phyloP scores from a whole-genome alignment of 2,329 filamentous ascomycete species.

The Teratosphaeria nubilosa region DNA sequence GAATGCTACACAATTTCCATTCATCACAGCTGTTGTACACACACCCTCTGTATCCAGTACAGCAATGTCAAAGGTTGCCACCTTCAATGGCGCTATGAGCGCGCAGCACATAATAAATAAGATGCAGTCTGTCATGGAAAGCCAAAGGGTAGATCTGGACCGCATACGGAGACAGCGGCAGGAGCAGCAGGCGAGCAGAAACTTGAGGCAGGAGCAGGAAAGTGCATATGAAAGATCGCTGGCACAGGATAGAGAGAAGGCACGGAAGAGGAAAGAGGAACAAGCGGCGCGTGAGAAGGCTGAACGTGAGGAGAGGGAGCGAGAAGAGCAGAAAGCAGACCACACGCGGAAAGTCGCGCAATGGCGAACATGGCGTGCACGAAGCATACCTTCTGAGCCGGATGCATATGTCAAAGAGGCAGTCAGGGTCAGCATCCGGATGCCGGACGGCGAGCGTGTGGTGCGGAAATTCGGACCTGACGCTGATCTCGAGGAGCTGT shows the following conservation, averaged over 20 bases:
- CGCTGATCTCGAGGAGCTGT: slow-evolving; percentile 76
- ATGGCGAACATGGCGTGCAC: slow-evolving; percentile 74
- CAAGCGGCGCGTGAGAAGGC: slow-evolving; percentile 52
- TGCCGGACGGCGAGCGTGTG: slow-evolving; percentile 60
- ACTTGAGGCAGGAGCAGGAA: slow-evolving; percentile 78
- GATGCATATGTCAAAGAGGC: slow-evolving; percentile 52
- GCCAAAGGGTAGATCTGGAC: slow-evolving; percentile 66
- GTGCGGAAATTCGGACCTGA: slow-evolving; percentile 62
- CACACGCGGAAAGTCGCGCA: slow-evolving; percentile 47
- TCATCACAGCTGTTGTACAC: slow-evolving; percentile 74
- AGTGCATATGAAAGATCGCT: slow-evolving; percentile 87
- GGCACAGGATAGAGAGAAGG: slow-evolving; percentile 76
- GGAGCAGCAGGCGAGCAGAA: slow-evolving; percentile 72
- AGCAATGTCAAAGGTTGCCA: slow-evolving; percentile 81
- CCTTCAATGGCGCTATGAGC: slow-evolving; percentile 62
- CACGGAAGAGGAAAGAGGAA: slow-evolving; percentile 64
- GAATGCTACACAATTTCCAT: slow-evolving; percentile 85
- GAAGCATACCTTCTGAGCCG: slow-evolving; percentile 60
- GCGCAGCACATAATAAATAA: slow-evolving; percentile 64
- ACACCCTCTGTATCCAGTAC: slow-evolving; percentile 75
- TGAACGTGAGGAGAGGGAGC: slow-evolving; percentile 57
- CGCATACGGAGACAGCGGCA: slow-evolving; percentile 64
- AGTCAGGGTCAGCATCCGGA: slow-evolving; percentile 58
- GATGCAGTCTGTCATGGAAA: slow-evolving; percentile 60
- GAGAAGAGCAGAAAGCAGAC: slow-evolving; percentile 51